A percentile compares a stretch with the other conserved stretches of the same genome.
Evolutionary conservation across 2,329 filamentous ascomycete species (phyloP).

Genomic region (Cladobotryum mycophilum): DNA sequence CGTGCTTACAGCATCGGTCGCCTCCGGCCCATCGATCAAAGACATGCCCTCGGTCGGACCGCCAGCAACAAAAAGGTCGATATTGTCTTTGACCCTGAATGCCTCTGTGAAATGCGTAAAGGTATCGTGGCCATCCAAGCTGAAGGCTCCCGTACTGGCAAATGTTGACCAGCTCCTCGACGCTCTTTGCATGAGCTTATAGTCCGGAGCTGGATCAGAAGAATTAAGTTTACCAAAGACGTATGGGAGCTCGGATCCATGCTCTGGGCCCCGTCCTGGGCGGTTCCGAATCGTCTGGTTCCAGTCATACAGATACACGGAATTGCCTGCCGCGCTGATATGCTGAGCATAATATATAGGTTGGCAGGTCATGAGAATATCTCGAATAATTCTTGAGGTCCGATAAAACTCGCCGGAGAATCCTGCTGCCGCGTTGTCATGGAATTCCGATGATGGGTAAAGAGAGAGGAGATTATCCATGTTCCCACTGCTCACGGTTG

Average conservation of each 20-base stretch:
- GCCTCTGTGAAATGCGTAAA: conserved; percentile 35
- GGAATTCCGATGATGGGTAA: conserved; percentile 45
- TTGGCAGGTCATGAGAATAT: conserved; percentile 46
- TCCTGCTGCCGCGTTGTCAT: conserved; percentile 20
- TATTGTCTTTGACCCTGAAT: conserved; percentile 21
- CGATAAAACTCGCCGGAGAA: conserved; percentile 45
- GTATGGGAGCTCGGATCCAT: conserved; percentile 49
- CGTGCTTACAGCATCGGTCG: conserved; percentile 28
- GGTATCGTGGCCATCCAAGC: conserved; percentile 27
- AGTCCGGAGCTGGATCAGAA: conserved; percentile 28
- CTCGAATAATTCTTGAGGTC: conserved; percentile 42
- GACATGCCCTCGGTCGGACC: conserved; percentile 37
- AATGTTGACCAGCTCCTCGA: conserved; percentile 44
- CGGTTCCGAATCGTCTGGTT: conserved; percentile 44
- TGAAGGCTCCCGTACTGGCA: conserved; percentile 32
- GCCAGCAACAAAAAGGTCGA: conserved; percentile 37
- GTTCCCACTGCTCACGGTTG: conserved; percentile 26
- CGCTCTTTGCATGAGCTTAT: conserved; percentile 30
- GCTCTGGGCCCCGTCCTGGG: conserved; percentile 39
- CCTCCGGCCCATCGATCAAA: conserved; percentile 28
- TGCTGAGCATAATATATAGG: conserved; percentile 36
- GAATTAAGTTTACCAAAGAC: conserved; percentile 38
- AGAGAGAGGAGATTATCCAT: conserved; percentile 38
- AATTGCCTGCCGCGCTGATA: conserved; percentile 30
- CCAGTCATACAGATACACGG: conserved; percentile 44